These are phyloP conservation scores for Neltuma alba DNA, from an alignment of 306 rosid genomes.

Conservation along the genomic window DNA sequence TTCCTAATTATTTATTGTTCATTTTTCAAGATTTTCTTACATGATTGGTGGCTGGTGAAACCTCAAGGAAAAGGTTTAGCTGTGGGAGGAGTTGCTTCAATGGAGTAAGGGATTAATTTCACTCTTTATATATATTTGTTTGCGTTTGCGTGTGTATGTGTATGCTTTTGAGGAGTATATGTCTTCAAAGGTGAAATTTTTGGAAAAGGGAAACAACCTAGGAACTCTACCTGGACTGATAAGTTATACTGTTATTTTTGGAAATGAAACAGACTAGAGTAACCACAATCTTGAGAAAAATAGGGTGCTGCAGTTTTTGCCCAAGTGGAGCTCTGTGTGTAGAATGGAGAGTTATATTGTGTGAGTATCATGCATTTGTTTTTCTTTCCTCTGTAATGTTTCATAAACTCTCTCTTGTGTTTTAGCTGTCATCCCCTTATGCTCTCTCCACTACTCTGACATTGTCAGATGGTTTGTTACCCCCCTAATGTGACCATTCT, in stretches of 20 bases:
- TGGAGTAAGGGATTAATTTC: conserved; percentile 20
- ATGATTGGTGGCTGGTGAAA: conserved; percentile 54
- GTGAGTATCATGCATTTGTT: background rate
- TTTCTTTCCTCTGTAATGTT: background rate
- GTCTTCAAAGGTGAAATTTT: background rate
- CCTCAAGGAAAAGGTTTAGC: conserved; percentile 41
- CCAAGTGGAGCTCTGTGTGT: background rate
- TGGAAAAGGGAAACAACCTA: background rate
- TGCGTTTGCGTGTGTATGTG: no score
- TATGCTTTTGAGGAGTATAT: background rate
- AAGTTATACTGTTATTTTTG: background rate
- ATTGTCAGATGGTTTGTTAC: no score
- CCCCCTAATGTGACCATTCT: no score
- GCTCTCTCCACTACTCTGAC: no score
- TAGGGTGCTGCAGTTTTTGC: background rate
- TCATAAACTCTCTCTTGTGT: background rate
- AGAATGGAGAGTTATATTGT: background rate
- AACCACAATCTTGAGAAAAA: background rate
- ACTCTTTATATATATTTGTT: no score
- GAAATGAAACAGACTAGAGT: background rate
- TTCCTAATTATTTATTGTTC: background rate
- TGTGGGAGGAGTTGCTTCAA: conserved; percentile 42
- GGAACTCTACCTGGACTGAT: background rate
- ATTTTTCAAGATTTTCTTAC: conserved; percentile 35
- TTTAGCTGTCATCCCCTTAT: no score